These are phyloP conservation scores for Neofusicoccum parvum DNA, from an alignment of 2,329 filamentous ascomycete species.

Conservation along the genomic window DNA sequence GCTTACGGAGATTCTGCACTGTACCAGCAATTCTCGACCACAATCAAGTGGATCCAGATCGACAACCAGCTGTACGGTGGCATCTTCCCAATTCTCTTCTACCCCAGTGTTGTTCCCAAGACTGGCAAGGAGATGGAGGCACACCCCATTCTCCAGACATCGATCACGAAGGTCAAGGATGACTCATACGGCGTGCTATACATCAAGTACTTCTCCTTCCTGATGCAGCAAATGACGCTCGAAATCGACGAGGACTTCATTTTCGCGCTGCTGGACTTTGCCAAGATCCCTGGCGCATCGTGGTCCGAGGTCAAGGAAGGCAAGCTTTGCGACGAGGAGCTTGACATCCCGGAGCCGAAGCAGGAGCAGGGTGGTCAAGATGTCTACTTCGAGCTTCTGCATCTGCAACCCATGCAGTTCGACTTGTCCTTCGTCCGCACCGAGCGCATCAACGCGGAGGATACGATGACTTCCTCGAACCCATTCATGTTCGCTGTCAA, in stretches of 20 bases:
- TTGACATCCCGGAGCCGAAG: constrained; percentile 91
- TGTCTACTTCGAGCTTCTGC: constrained; percentile 96
- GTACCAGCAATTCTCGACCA: constrained; percentile 87
- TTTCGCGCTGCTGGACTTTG: constrained; percentile 91
- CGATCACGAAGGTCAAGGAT: constrained; percentile 93
- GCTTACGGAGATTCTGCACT: constrained; percentile 91
- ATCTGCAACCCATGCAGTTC: constrained; percentile 97
- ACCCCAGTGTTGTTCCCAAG: constrained; percentile 96
- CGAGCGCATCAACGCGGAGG: constrained; percentile 92
- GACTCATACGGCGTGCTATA: constrained; percentile 97
- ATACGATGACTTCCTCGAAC: constrained; percentile 84
- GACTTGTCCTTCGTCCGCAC: constrained; percentile 97
- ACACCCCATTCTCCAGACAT: constrained; percentile 90
- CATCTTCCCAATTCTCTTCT: constrained; percentile 95
- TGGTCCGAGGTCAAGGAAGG: constrained; percentile 85
- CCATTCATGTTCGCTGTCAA: constrained; percentile 99
- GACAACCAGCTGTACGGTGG: constrained; percentile 98
- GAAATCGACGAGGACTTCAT: constrained; percentile 99
- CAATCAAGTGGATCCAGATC: constrained; percentile 98
- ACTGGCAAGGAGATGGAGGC: constrained; percentile 94
- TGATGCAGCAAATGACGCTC: constrained; percentile 96
- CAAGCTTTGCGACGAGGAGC: constrained; percentile 81
- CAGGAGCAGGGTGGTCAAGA: constrained; percentile 84
- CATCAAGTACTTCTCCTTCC: constrained; percentile 93
- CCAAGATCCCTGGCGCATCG: constrained; percentile 85